phyloP scores from a whole-genome alignment of 352 stramenopile genomes.

The Phytophthora citrophthora region DNA sequence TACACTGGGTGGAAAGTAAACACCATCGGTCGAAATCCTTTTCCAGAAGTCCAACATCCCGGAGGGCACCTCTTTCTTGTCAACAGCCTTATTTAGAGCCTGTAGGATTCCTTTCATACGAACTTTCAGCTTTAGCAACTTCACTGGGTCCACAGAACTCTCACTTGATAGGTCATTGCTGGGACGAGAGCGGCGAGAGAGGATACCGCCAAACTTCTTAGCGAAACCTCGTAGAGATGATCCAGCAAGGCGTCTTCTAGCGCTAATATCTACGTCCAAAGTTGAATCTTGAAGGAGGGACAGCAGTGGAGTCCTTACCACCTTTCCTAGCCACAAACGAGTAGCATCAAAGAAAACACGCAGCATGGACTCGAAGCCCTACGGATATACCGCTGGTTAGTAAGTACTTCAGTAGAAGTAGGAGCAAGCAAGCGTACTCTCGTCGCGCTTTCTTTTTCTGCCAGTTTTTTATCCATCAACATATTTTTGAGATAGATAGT shows the following conservation, averaged over 20 bases:
- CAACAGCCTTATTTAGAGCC: conserved; percentile 50
- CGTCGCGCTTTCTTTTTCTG: conserved; percentile 44
- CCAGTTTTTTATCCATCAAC: conserved; percentile 41
- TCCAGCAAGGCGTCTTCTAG: conserved; percentile 23
- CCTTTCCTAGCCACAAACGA: conserved; percentile 61
- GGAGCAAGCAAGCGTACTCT: conserved; percentile 17
- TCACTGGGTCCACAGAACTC: conserved; percentile 20
- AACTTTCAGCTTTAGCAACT: conserved; percentile 66
- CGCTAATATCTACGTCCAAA: conserved; percentile 57
- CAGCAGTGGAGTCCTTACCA: conserved; percentile 49
- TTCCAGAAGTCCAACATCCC: conserved; percentile 70
- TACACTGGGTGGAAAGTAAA: conserved; percentile 72
- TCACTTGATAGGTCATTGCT: background rate
- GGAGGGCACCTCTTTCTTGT: conserved; percentile 54
- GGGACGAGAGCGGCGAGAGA: conserved; percentile 29
- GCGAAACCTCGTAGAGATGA: conserved; percentile 46
- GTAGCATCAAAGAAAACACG: conserved; percentile 73
- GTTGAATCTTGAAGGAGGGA: conserved; percentile 61
- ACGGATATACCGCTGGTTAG: conserved; percentile 9
- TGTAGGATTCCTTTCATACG: conserved; percentile 64
- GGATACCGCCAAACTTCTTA: conserved; percentile 54
- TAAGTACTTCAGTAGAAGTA: background rate
- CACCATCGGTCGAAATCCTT: conserved; percentile 56
- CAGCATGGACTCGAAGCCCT: conserved; percentile 74
- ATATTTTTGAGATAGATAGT: conserved; percentile 36